Evolutionary conservation across 768 basidiomycete species (phyloP), one percentile per base, ranked within the genome.

Genomic region (Termitomyces bulborhizus): DNA sequence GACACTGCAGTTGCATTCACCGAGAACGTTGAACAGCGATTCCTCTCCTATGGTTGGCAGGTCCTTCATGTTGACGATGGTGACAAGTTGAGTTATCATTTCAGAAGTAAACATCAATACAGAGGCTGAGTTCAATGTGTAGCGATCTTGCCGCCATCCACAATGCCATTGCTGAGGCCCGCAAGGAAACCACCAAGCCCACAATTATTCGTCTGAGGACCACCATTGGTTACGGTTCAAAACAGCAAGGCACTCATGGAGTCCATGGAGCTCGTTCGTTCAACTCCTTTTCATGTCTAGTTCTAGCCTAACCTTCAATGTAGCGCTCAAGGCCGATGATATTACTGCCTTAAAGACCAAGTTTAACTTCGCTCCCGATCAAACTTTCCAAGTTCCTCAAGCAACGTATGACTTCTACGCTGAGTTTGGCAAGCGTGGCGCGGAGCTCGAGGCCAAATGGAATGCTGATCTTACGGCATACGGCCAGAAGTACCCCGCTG

Each of bases 171-270:
- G 81, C 77, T 44, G 79, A 86, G 65, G 93, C 88, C 53, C 84
- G 86, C 64, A 73, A 78, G 68, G 86, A 86, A 66, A 88, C 79
- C 69, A 77, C 62, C 70, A 93, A 93, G 75, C 95, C 95, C 27
- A 91, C 93, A 37, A 77, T 98, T 62, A 90, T 97, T 70, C 79
- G 84, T 57, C 74, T 96, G 54, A 83, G 78, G 64, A 97, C 95
- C 51, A 97, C 88, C 44, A 98, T 98, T 59, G 95, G 95, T 40
- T 97, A 80, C 67, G 95, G 95, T 58, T 97, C 95, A 34, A 91
- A 90, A 76, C 81, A 85, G 67, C 88, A 93, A 70, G 95, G 95
- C 58, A 93, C 93, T 8, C 93, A 96, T 66, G 91, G 91, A 62
- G 92, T 97, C 58, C 95, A 98, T 71, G 94, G 95, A 62, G 69